Evolutionary conservation across 148 eudicot genomes (phyloP).

Genomic region (Cornus kousa): DNA sequence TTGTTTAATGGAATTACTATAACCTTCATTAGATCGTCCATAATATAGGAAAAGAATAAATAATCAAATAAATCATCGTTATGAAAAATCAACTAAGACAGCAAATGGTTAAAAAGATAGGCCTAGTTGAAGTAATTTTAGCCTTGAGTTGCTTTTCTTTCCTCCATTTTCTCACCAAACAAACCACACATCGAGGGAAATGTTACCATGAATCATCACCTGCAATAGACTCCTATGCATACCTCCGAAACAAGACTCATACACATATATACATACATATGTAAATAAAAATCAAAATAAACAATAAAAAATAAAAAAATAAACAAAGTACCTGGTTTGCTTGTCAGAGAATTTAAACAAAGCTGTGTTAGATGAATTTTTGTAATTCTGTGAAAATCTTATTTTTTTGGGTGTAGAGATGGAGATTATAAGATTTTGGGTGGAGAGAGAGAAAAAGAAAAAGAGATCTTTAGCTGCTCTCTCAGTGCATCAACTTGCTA

Average conservation of each 20-base stretch:
- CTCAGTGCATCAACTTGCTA: conserved; percentile 19
- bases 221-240: too few relatives aligned
- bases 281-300: too few relatives aligned
- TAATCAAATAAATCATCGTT: background rate
- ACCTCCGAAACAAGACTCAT: background rate
- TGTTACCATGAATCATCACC: background rate
- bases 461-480: conserved; percentile 75
- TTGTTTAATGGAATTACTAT: background rate
- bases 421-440: conserved; percentile 12
- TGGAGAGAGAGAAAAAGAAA: conserved; percentile 3
- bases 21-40: background rate
- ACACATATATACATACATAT: too few relatives aligned
- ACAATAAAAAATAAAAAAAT: too few relatives aligned
- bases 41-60: background rate
- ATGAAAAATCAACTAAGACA: too few relatives aligned
- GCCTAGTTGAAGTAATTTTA: background rate
- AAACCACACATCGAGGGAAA: too few relatives aligned
- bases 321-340: background rate
- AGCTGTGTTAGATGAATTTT: too few relatives aligned
- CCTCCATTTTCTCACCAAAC: background rate
- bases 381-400: background rate
- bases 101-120: background rate
- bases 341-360: background rate
- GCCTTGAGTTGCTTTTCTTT: background rate
- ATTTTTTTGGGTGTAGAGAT: background rate